Evolutionary conservation across 768 basidiomycete species (phyloP).

Genomic region (Gloeophyllum trabeum): DNA sequence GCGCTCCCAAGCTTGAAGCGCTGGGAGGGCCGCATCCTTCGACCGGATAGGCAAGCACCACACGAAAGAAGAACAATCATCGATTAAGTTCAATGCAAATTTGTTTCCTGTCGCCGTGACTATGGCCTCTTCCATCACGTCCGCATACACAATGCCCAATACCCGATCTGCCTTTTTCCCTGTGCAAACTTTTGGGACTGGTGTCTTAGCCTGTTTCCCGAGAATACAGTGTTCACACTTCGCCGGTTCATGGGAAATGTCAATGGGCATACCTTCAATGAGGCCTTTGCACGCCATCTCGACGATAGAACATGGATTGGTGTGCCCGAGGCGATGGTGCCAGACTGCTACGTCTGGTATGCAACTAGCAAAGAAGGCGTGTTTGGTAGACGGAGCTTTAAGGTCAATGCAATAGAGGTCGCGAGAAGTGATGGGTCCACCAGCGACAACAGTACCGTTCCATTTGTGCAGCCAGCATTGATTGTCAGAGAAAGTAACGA

Average conservation of each 20-base stretch:
- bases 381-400: background rate
- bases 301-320: conserved; percentile 10
- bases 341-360: conserved; percentile 8
- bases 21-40: conserved; percentile 14
- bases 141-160: conserved; percentile 20
- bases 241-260: conserved; percentile 11
- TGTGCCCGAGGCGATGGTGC: conserved; percentile 16
- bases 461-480: background rate
- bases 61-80: conserved; percentile 17
- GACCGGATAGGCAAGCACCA: conserved; percentile 22
- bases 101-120: conserved; percentile 3
- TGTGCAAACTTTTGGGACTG: conserved; percentile 18
- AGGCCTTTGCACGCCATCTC: conserved; percentile 5
- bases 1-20: conserved; percentile 18
- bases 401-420: background rate
- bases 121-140: conserved; percentile 12
- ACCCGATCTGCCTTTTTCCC: conserved; percentile 15
- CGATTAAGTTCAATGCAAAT: conserved; percentile 21
- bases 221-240: conserved; percentile 23
- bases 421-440: background rate
- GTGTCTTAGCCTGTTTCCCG: conserved; percentile 24
- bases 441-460: background rate
- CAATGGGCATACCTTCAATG: conserved; percentile 14
- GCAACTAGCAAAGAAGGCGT: conserved; percentile 1
- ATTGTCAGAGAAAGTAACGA: background rate